Conservation (phyloP, 225 moss, liverwort and hornwort species). For the Anthoceros angustus region DNA sequence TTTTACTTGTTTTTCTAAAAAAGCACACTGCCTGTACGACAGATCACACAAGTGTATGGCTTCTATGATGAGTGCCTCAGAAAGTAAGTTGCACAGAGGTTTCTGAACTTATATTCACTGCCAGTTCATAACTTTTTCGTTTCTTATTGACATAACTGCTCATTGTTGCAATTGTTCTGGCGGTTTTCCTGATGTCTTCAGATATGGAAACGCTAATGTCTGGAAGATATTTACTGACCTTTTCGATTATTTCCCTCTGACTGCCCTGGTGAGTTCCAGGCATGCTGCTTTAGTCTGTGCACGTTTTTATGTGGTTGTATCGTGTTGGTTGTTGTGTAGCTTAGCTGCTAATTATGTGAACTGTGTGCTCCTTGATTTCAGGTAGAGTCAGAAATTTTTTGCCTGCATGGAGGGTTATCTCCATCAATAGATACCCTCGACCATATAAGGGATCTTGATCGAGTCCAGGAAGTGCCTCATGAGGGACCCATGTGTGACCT, state of each 20-base stretch:
- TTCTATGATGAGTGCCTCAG: conserved; percentile 10
- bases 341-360: neutral
- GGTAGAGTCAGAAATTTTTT: conserved; percentile 11
- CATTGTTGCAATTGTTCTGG: neutral
- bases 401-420: conserved; percentile 8
- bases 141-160: neutral
- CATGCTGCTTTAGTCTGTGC: neutral
- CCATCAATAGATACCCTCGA: conserved; percentile 7
- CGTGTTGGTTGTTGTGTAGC: neutral
- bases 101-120: neutral
- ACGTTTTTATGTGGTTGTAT: neutral
- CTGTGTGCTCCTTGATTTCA: neutral
- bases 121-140: too few relatives aligned
- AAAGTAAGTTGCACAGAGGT: neutral
- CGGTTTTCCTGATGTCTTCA: neutral
- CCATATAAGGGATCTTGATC: conserved; percentile 8
- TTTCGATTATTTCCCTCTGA: conserved; percentile 10
- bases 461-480: conserved; percentile 10
- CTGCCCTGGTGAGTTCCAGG: conserved; percentile 4
- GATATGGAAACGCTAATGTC: conserved; percentile 8
- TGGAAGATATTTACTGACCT: conserved; percentile 11
- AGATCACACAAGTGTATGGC: conserved; percentile 9
- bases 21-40: neutral
- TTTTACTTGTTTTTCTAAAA: too few relatives aligned
- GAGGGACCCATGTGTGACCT: conserved; percentile 10